phyloP scores from a whole-genome alignment of 192 early-diverging fungal genomes.

The Mortierella claussenii region DNA sequence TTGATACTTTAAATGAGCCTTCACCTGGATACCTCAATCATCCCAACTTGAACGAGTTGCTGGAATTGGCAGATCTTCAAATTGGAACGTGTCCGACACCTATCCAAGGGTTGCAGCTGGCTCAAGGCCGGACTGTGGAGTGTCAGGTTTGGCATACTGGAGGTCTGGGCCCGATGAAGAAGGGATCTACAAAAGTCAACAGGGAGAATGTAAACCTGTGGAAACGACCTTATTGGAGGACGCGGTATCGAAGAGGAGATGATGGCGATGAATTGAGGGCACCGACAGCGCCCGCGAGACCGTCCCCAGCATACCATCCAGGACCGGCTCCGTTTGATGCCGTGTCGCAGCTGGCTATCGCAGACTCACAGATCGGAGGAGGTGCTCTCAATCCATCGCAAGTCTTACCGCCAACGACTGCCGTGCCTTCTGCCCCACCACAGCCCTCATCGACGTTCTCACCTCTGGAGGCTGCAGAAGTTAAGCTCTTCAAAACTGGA shows the following conservation, averaged over 20 bases:
- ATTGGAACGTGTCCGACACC: slow-evolving; percentile 64
- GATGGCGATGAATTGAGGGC: neutral
- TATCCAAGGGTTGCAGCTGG: slow-evolving; percentile 58
- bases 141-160: slow-evolving; percentile 61
- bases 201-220: slow-evolving; percentile 34
- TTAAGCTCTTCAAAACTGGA: slow-evolving; percentile 39
- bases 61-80: slow-evolving; percentile 55
- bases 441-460: no score
- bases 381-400: neutral
- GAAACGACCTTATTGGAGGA: slow-evolving; percentile 38
- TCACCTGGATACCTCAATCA: slow-evolving; percentile 58
- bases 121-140: slow-evolving; percentile 53
- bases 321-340: slow-evolving; percentile 13
- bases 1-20: slow-evolving; percentile 68
- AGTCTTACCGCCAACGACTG: neutral
- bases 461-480: slow-evolving; percentile 23
- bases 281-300: slow-evolving; percentile 9
- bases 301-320: neutral
- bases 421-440: neutral
- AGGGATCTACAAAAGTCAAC: slow-evolving; percentile 54
- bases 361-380: neutral
- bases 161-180: slow-evolving; percentile 56
- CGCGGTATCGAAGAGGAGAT: neutral
- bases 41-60: slow-evolving; percentile 53
- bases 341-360: slow-evolving; percentile 27